Conservation (phyloP, 148 eudicot genomes). For the Dianthus caryophyllus region DNA sequence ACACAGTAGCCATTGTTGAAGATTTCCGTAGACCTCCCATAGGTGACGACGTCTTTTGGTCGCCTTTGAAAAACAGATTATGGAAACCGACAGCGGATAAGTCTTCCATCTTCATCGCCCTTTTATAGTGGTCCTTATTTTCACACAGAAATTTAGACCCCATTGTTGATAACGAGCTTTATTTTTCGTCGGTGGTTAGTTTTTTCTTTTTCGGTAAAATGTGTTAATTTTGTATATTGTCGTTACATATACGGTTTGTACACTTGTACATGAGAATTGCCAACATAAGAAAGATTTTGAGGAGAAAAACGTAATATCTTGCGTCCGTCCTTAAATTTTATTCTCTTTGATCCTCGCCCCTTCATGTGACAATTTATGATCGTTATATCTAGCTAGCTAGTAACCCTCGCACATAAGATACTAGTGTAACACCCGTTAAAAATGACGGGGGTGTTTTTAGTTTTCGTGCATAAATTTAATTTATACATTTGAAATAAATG, state of each 20-base stretch:
- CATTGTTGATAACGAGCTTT: constrained; percentile 10
- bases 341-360: no score
- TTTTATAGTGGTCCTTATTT: background rate
- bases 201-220: constrained; percentile 1
- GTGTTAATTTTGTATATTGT: constrained; percentile 21
- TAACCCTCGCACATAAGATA: no score
- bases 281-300: background rate
- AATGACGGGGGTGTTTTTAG: no score
- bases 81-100: constrained; percentile 4
- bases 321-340: no score
- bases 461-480: no score
- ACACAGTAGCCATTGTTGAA: constrained; percentile 7
- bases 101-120: background rate
- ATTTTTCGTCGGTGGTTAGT: constrained; percentile 16
- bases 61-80: constrained; percentile 13
- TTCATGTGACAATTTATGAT: no score
- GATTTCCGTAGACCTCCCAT: background rate
- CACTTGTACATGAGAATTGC: constrained; percentile 1
- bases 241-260: constrained; percentile 5
- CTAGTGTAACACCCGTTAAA: no score
- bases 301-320: no score
- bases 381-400: no score
- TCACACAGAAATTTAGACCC: constrained; percentile 1
- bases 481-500: no score
- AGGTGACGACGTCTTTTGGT: constrained; percentile 10